A percentile compares a stretch with the other conserved stretches of the same genome.
Evolutionary conservation across 1,139 yeast species (phyloP).

Genomic region (Protomyces inundatus): DNA sequence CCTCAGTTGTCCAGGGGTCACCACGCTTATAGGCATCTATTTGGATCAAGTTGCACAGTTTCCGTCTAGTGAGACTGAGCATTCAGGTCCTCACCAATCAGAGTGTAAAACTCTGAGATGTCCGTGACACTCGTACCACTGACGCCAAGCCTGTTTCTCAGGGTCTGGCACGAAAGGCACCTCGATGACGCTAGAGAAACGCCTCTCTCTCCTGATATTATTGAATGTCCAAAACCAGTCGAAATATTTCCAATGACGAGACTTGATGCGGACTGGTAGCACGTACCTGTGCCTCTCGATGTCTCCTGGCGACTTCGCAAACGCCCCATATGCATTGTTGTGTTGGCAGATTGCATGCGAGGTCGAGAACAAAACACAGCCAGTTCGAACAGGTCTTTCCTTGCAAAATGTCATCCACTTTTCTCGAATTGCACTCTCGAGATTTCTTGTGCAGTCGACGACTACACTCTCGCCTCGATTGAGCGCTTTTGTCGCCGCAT

Average conservation of each 20-base stretch:
- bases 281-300: no score
- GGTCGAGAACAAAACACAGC: slow-evolving; percentile 1
- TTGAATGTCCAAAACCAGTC: neutral
- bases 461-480: slow-evolving; percentile 20
- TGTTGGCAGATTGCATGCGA: slow-evolving; percentile 11
- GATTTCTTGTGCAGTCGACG: slow-evolving; percentile 24
- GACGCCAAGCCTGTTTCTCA: neutral
- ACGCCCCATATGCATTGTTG: slow-evolving; percentile 26
- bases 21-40: no score
- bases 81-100: no score
- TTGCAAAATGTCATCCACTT: slow-evolving; percentile 11
- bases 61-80: no score
- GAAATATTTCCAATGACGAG: neutral
- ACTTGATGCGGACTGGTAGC: no score
- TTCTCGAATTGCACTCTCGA: slow-evolving; percentile 8
- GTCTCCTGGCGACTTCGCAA: neutral
- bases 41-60: no score
- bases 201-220: neutral
- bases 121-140: neutral
- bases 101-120: no score
- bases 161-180: neutral
- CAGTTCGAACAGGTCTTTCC: neutral
- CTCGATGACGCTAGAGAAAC: neutral
- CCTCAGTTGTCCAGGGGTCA: no score
- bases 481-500: slow-evolving; percentile 12